Conservation (phyloP, 352 stramenopile species). For the Phytophthora syringae region DNA sequence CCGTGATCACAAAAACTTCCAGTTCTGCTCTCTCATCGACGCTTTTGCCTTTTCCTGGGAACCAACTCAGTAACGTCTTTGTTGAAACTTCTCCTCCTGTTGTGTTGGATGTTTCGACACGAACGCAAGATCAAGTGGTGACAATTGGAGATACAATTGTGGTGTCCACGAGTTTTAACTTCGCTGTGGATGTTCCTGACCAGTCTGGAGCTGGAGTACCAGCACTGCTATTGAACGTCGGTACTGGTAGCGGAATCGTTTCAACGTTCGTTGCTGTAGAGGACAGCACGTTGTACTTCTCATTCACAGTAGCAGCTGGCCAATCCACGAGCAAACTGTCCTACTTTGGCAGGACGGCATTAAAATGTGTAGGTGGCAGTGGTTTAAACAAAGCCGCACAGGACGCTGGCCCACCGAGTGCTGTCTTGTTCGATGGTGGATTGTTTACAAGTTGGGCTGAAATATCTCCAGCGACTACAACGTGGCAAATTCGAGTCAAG, state of each 20-base stretch:
- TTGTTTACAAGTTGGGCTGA: conserved; percentile 68
- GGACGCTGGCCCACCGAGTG: conserved; percentile 32
- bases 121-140: conserved; percentile 46
- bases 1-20: conserved; percentile 28
- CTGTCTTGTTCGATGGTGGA: conserved; percentile 31
- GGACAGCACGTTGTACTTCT: conserved; percentile 60
- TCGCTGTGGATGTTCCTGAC: conserved; percentile 34
- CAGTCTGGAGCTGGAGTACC: conserved; percentile 34
- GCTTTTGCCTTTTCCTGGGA: conserved; percentile 37
- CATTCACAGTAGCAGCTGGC: conserved; percentile 40
- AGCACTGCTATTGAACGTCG: conserved; percentile 50
- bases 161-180: conserved; percentile 49
- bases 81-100: conserved; percentile 48
- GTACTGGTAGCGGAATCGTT: conserved; percentile 24
- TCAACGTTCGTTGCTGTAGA: conserved; percentile 44
- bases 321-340: conserved; percentile 53
- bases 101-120: conserved; percentile 47
- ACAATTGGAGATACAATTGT: conserved; percentile 61
- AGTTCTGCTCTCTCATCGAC: conserved; percentile 40
- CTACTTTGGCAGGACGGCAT: conserved; percentile 47
- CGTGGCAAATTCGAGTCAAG: conserved; percentile 54
- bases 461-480: conserved; percentile 13
- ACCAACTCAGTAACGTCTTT: conserved; percentile 31
- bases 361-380: conserved; percentile 50
- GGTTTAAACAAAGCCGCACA: conserved; percentile 54